Evolutionary conservation across 2,329 filamentous ascomycete genomes (phyloP).

Genomic region (Fusarium humuli): DNA sequence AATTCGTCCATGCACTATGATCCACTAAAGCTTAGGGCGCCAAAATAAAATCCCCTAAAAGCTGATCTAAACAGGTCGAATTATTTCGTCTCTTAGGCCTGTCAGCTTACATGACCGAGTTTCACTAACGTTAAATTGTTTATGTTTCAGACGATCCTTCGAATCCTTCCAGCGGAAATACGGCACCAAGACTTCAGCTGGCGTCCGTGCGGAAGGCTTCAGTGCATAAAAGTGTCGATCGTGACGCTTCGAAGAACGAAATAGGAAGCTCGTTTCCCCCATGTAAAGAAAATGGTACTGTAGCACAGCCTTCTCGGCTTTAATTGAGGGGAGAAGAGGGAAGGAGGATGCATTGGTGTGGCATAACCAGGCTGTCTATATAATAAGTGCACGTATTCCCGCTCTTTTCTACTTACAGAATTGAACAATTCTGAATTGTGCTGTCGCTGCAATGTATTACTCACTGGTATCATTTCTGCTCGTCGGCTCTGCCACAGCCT

Average conservation of each 20-base stretch:
- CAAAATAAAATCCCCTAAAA: not conserved
- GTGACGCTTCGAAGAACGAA: not conserved
- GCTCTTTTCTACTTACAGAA: too few relatives aligned
- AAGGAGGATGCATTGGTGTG: too few relatives aligned
- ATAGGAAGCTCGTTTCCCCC: not conserved
- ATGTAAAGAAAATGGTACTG: not conserved
- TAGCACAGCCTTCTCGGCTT: not conserved
- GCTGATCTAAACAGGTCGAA: not conserved
- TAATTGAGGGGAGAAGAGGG: not conserved
- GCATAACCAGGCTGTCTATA: not conserved
- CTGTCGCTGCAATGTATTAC: constrained; percentile 2
- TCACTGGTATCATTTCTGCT: constrained; percentile 5
- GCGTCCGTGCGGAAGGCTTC: not conserved
- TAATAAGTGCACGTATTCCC: too few relatives aligned
- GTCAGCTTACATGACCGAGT: not conserved
- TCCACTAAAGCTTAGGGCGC: too few relatives aligned
- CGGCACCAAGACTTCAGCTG: not conserved
- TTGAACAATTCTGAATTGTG: too few relatives aligned
- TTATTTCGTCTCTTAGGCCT: not conserved
- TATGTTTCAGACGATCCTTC: not conserved
- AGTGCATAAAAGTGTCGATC: not conserved
- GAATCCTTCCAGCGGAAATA: not conserved
- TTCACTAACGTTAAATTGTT: not conserved
- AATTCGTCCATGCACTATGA: too few relatives aligned
- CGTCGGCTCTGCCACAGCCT: constrained; percentile 13